Evolutionary conservation across 1,139 yeast genomes (phyloP), one percentile per base, ranked within the genome.

Genomic region (Lodderomyces theae): DNA sequence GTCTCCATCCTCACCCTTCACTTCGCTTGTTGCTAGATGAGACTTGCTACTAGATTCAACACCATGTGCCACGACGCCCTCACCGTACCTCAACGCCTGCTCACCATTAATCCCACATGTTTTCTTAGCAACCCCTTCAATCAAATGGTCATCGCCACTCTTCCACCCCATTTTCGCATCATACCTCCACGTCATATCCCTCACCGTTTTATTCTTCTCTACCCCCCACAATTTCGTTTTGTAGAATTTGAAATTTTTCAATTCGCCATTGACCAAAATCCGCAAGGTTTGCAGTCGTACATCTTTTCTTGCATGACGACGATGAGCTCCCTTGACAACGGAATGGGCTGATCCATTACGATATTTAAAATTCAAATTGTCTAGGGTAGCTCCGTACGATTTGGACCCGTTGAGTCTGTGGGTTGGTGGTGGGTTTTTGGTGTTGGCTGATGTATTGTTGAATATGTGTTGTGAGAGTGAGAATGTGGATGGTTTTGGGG

Each of bases 191-290:
- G 85, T 84, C 51, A 89, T 68, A 50, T 83, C 92, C 34, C 76
- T 72, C 1, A 72, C 58, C 2, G 75, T 68, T 51, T 76, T 80
- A 49, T 77, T 74, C 63, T 86, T 83, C 50, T 85, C 90, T 45
- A 80, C 71, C 8, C 97, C 97, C 98, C 98, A 92, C 34, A 92
- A 70, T 54, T 88, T 88, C 19, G 82, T 80, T 63, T 86, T 86
- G 52, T 72, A 74, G 47, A 82, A 69, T 52, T 78, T 79, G 44
- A 82, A 63, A 5, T 69, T 69, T 54, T 80, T 80, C 39, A 81
- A 66, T 16, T 74, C 74, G 5, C 88, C 86, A 50, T 80, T 77
- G 24, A 82, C 73, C 40, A 74, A 64, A 3, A 85, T 74, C 47
- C 97, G 70, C 47, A 86, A 68, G 0, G 95, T 83, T 51, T 82